Conservation (phyloP, 106 monocot species). For the Triglochin maritima region DNA sequence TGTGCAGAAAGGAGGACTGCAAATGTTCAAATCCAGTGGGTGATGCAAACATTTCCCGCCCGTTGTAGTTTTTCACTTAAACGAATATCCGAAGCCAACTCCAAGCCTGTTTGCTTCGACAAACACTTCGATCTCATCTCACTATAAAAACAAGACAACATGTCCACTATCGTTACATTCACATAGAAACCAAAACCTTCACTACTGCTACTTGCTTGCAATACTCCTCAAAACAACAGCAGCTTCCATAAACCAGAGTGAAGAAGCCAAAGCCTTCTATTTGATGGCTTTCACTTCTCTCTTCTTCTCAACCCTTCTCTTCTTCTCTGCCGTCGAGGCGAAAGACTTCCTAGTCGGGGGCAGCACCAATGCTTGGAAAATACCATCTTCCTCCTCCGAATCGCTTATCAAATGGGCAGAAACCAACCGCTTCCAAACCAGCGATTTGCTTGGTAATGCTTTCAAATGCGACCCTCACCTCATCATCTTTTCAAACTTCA, state of each 20-base stretch:
- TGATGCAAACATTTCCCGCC: too few species aligned
- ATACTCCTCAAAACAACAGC: background rate
- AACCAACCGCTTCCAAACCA: constrained; percentile 59
- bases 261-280: background rate
- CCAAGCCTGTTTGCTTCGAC: too few species aligned
- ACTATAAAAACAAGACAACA: too few species aligned
- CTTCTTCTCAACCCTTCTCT: constrained; percentile 17
- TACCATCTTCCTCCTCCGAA: constrained; percentile 29
- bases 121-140: too few species aligned
- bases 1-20: too few species aligned
- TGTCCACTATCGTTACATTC: too few species aligned
- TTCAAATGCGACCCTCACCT: background rate
- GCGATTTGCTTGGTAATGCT: constrained; percentile 61
- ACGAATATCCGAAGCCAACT: too few species aligned
- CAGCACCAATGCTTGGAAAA: constrained; percentile 31
- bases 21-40: too few species aligned
- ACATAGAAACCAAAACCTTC: too few species aligned
- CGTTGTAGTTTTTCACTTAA: too few species aligned
- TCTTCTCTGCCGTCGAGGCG: constrained; percentile 16
- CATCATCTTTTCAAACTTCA: background rate
- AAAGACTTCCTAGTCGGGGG: constrained; percentile 65
- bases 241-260: background rate
- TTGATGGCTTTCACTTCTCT: constrained; percentile 8
- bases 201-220: too few species aligned
- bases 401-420: constrained; percentile 74